Base-by-base conservation (phyloP, 2,329 filamentous ascomycete genomes). In the Fusarium verrucosum region DNA sequence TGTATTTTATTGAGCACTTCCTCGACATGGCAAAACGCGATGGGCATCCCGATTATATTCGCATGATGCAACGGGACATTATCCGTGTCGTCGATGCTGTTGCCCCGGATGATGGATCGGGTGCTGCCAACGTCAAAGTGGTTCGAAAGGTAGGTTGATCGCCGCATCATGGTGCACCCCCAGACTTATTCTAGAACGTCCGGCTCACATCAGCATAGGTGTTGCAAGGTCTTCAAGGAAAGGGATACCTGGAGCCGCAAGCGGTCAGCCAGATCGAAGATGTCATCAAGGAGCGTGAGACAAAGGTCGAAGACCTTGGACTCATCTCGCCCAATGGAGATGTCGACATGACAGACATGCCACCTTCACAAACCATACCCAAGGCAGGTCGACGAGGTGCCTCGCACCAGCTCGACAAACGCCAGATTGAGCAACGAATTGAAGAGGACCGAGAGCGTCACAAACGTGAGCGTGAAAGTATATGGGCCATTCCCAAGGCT, bases 1-100 rank as follows among this genome's bases (percentile, higher is more conserved):
- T 99, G 91, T 99, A 96, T 79, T 99, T 99, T 78, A 90, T 99
- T 73, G 94, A 98, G 74, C 91, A 94, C 70, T 92, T 99, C 69
- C 91, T 96, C 74, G 94, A 98, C 74, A 84, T 92, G 79, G 91
- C 92, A 20, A 85, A 87, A 63, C 90, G 88, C 67, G 91, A 92
- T 67, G 86, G 88, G 64, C 89, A 95, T 70, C 80, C 85, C 50
- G 89, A 92, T 63, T 99, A 97, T 74, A 88, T 97, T 25, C 87
- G 90, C 47, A 97, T 98, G 92, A 92, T 99, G 79, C 92, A 97
- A 78, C 85, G 94, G 42, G 95, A 99, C 75, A 96, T 99, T 36
- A 83, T 96, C 30, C 85, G 91, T 10, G 91, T 99, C 10, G 92
- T 99, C 16, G 94, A 98, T 74, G 91, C 92, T 1, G 96, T 98